Evolutionary conservation across 176 grass and related monocot species (phyloP).

Genomic region (Musa troglodytarum): DNA sequence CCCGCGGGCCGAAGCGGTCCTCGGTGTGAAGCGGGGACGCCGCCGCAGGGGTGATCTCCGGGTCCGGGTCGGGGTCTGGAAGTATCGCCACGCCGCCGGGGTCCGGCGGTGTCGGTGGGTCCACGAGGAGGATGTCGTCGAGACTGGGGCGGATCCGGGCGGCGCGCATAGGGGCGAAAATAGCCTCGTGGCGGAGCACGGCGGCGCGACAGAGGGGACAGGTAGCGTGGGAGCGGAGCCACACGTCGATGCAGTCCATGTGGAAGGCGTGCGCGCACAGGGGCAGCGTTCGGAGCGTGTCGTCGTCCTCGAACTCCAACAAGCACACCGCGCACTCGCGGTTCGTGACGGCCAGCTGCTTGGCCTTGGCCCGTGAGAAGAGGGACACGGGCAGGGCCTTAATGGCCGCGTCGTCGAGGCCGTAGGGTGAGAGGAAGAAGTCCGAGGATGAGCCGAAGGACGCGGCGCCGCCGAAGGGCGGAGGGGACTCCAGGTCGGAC

Average conservation of each 20-base stretch:
- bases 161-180: slow-evolving; percentile 31
- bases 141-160: slow-evolving; percentile 43
- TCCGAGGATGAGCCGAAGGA: slow-evolving; percentile 31
- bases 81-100: background rate
- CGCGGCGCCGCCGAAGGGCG: slow-evolving; percentile 25
- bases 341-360: slow-evolving; percentile 24
- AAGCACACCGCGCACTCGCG: slow-evolving; percentile 77
- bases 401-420: slow-evolving; percentile 60
- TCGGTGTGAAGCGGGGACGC: slow-evolving; percentile 15
- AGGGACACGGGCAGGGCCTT: slow-evolving; percentile 59
- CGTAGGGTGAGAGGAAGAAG: slow-evolving; percentile 61
- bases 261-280: slow-evolving; percentile 80
- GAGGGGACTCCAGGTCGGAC: slow-evolving; percentile 14
- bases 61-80: slow-evolving; percentile 5
- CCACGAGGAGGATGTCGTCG: slow-evolving; percentile 53
- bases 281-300: slow-evolving; percentile 67
- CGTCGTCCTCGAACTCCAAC: slow-evolving; percentile 73
- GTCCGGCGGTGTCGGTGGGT: slow-evolving; percentile 22
- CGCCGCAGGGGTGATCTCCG: slow-evolving; percentile 42
- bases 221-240: slow-evolving; percentile 71
- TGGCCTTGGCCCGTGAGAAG: slow-evolving; percentile 30
- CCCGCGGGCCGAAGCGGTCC: slow-evolving; percentile 29
- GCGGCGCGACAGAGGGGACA: slow-evolving; percentile 74
- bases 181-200: slow-evolving; percentile 22
- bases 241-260: slow-evolving; percentile 80